Evolutionary conservation across 768 basidiomycete species (phyloP), one percentile per base, ranked within the genome.

Genomic region (Boletus rufocinnamomeus): DNA sequence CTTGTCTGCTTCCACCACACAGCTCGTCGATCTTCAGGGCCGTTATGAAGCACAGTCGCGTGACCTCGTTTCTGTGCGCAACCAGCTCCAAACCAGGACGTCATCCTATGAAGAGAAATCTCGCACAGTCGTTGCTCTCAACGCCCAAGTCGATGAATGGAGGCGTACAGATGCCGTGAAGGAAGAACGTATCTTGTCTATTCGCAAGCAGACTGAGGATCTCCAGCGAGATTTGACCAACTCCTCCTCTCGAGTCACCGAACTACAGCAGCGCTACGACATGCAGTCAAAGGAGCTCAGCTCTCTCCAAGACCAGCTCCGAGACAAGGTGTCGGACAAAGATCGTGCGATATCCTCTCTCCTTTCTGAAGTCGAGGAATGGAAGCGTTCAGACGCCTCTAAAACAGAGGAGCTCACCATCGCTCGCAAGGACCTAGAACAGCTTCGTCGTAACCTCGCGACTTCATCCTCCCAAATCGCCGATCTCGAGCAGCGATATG

Each of bases 361-460:
- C 25, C 40, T 4, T 10, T 10, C 49, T 32, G 49, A 59, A 48
- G 19, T 52, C 27, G 47, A 50, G 14, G n/a, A 45, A n/a, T 62
- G 46, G 47, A 52, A 45, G 48, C 25, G 14, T 32, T 19, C 21
- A 4, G 27, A 46, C 27, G 16, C 23, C 27, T 4, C 45, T 4
- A 46, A 46, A 27, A 17, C 45, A 17, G 9, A 41, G 25, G 50
- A 43, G 38, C 56, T 57, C 40, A 23, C 50, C 6, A 16, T 4
- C 11, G 30, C 17, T 11, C 48, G 28, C 41, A 56, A 37, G 13
- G 58, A 40, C 7, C 27, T 59, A 14, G 58, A 50, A 9, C 21
- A 52, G 38, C 48, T 59, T 7, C 52, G 43, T 50, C 48, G 25
- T 7, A 28, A 50, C 28, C 19, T 59, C 2, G 3, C 9, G 2